These are phyloP conservation scores for Lactifluus subvellereus DNA, from an alignment of 768 basidiomycete species.

Conservation along the genomic window DNA sequence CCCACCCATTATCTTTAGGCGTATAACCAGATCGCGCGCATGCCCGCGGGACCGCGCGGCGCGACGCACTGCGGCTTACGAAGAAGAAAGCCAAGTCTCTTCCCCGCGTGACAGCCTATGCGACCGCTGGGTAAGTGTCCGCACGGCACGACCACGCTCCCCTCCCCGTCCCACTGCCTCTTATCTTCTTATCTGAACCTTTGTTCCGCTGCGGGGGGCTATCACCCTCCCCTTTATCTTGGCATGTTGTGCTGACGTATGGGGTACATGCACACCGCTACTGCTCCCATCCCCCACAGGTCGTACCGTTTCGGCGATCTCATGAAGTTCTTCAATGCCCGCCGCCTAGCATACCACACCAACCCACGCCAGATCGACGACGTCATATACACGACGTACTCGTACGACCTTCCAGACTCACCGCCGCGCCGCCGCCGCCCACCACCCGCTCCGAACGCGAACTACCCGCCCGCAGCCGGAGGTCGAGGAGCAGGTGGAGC, in stretches of 20 bases:
- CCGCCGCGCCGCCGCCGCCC: too few relatives aligned
- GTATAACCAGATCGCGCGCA: conserved; percentile 91
- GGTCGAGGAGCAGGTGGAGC: conserved; percentile 1
- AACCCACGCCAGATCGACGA: conserved; percentile 86
- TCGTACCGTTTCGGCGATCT: conserved; percentile 87
- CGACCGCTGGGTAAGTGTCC: conserved; percentile 71
- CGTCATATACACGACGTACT: conserved; percentile 90
- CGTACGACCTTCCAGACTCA: conserved; percentile 49
- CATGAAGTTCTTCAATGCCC: conserved; percentile 83
- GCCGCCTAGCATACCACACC: conserved; percentile 76
- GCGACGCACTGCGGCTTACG: conserved; percentile 84
- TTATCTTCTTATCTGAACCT: background rate
- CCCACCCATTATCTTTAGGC: conserved; percentile 41
- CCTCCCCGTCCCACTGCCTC: background rate
- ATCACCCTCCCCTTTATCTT: background rate
- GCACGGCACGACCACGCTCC: background rate
- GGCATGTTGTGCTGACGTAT: background rate
- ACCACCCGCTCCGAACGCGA: conserved; percentile 20
- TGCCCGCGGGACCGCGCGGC: conserved; percentile 87
- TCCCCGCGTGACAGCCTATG: conserved; percentile 93
- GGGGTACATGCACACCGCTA: background rate
- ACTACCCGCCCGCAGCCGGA: conserved; percentile 18
- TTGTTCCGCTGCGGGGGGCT: background rate
- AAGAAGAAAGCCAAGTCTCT: conserved; percentile 92
- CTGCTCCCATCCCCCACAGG: conserved; percentile 35